Conservation (phyloP, 106 monocot genomes). For the Alisma plantagoaquatica region DNA sequence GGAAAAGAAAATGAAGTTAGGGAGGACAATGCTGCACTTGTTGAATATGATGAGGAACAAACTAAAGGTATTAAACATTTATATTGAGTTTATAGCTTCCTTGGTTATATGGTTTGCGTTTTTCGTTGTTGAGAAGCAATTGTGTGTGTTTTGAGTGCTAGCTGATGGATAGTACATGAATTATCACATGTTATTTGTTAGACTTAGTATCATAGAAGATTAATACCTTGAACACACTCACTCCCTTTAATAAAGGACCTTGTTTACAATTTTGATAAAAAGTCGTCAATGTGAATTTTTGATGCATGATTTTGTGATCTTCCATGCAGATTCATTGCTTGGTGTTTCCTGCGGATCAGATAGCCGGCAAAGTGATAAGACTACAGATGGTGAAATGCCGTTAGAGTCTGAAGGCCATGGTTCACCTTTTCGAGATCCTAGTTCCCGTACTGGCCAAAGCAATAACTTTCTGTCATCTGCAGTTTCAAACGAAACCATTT, state of each 20-base stretch:
- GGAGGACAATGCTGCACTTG: slow-evolving; percentile 14
- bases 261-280: too few relatives aligned
- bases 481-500: slow-evolving; percentile 36
- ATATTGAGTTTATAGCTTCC: background rate
- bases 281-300: background rate
- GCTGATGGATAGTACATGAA: background rate
- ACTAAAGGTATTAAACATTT: too few relatives aligned
- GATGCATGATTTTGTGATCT: background rate
- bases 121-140: background rate
- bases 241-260: too few relatives aligned
- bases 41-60: slow-evolving; percentile 30
- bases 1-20: slow-evolving; percentile 37
- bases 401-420: slow-evolving; percentile 43
- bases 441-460: slow-evolving; percentile 29
- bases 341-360: slow-evolving; percentile 21
- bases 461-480: slow-evolving; percentile 27
- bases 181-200: background rate
- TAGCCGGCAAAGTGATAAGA: slow-evolving; percentile 25
- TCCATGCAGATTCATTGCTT: slow-evolving; percentile 14
- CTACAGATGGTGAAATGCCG: slow-evolving; percentile 24
- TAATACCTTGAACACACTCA: too few relatives aligned
- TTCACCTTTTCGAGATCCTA: slow-evolving; percentile 37
- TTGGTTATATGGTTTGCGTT: background rate
- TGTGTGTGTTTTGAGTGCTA: background rate
- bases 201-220: too few relatives aligned